These are phyloP conservation scores for Rhizoctonia solani DNA, from an alignment of 1,284 basidiomycete species.

Conservation along the genomic window DNA sequence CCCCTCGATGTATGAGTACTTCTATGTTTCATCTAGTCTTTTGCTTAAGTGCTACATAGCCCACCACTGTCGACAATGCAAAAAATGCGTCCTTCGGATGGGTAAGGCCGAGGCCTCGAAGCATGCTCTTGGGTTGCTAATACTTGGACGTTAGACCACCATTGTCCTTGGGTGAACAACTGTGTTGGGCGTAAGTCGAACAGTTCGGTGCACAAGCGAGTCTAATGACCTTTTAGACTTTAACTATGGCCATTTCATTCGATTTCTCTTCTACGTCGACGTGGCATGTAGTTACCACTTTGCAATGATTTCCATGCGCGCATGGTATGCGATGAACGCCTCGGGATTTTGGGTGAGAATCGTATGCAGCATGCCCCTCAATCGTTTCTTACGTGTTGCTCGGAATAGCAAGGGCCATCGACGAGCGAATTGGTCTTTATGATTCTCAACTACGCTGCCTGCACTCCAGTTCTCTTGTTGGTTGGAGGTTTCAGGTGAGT, in stretches of 20 bases:
- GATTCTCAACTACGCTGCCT: slow-evolving; percentile 84
- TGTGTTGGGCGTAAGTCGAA: slow-evolving; percentile 71
- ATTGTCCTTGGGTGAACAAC: slow-evolving; percentile 90
- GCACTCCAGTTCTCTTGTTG: slow-evolving; percentile 80
- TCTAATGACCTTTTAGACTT: slow-evolving; percentile 38
- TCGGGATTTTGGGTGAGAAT: slow-evolving; percentile 44
- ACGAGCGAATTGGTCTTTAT: slow-evolving; percentile 78
- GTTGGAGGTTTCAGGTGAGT: slow-evolving; percentile 83
- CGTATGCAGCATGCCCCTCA: slow-evolving; percentile 49
- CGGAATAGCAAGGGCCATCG: slow-evolving; percentile 66
- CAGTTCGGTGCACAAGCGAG: background rate
- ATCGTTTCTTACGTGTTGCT: slow-evolving; percentile 60
- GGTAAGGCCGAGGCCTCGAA: slow-evolving; percentile 51
- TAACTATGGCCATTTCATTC: slow-evolving; percentile 89
- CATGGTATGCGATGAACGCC: slow-evolving; percentile 54
- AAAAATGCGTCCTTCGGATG: slow-evolving; percentile 83
- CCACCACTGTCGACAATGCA: slow-evolving; percentile 89
- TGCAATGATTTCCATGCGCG: slow-evolving; percentile 71
- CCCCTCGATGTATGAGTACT: slow-evolving; percentile 53
- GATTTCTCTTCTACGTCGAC: slow-evolving; percentile 91
- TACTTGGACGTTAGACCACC: slow-evolving; percentile 64
- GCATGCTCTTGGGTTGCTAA: slow-evolving; percentile 1
- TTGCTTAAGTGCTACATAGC: slow-evolving; percentile 46
- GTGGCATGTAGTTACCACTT: slow-evolving; percentile 84
- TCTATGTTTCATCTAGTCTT: background rate